These are phyloP conservation scores for Xanthoconium separans DNA, from an alignment of 1,284 basidiomycete species.

Conservation along the genomic window DNA sequence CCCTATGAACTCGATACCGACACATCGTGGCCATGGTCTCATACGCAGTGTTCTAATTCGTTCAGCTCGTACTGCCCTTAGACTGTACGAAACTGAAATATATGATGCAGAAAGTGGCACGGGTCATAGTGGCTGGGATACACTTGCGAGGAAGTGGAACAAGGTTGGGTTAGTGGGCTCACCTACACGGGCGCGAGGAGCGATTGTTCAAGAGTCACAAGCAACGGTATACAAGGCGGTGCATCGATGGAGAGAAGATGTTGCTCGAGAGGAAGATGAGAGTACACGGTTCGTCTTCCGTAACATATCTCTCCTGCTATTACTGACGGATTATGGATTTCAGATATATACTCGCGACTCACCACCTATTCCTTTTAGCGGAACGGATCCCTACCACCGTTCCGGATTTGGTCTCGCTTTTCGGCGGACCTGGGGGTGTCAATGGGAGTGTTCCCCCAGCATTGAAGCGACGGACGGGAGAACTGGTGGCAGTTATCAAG, in stretches of 20 bases:
- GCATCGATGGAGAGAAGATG: conserved; percentile 83
- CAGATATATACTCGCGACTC: conserved; percentile 75
- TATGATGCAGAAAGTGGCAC: conserved; percentile 69
- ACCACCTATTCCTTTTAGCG: conserved; percentile 67
- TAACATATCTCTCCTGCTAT: conserved; percentile 2
- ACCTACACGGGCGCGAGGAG: conserved; percentile 39
- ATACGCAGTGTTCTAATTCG: conserved; percentile 61
- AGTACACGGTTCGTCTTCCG: conserved; percentile 62
- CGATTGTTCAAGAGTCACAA: conserved; percentile 68
- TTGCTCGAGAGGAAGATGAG: conserved; percentile 88
- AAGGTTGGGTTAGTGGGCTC: conserved; percentile 52
- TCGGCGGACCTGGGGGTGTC: conserved; percentile 35
- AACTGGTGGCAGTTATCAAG: conserved; percentile 61
- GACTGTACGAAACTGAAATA: conserved; percentile 61
- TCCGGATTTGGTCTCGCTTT: conserved; percentile 53
- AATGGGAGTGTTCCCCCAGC: conserved; percentile 52
- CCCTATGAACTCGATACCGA: conserved; percentile 6
- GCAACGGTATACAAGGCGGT: conserved; percentile 73
- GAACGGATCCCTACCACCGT: conserved; percentile 64
- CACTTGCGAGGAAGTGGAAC: conserved; percentile 78
- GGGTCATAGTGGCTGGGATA: conserved; percentile 75
- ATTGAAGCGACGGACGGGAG: conserved; percentile 56
- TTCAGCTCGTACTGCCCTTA: conserved; percentile 73
- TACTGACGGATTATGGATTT: conserved; percentile 3
- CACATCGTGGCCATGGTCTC: conserved; percentile 32